Evolutionary conservation across 805 yeast genomes (phyloP).

Genomic region (Myxozyma mucilagina): DNA sequence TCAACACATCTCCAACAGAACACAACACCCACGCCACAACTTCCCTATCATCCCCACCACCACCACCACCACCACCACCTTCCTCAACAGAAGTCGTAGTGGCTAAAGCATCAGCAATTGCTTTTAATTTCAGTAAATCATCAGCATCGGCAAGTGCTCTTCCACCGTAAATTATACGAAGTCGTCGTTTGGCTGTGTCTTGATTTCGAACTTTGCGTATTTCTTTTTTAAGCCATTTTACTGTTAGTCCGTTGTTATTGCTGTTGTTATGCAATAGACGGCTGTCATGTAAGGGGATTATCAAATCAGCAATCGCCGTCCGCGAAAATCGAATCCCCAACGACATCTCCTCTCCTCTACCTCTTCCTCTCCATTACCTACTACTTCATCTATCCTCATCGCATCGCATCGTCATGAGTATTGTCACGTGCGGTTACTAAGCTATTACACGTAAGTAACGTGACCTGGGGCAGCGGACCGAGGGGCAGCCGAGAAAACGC

Average conservation of each 20-base stretch:
- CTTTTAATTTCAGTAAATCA: slow-evolving; percentile 56
- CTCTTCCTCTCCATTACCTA: too few relatives aligned
- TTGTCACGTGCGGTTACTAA: background rate
- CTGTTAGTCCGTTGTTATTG: too few relatives aligned
- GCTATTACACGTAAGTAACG: background rate
- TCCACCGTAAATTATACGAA: slow-evolving; percentile 70
- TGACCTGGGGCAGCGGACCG: background rate
- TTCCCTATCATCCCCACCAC: slow-evolving; percentile 15
- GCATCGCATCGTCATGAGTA: background rate
- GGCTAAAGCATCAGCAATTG: too few relatives aligned
- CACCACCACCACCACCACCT: slow-evolving; percentile 17
- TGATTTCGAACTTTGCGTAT: slow-evolving; percentile 45
- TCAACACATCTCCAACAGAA: slow-evolving; percentile 66
- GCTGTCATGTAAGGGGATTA: slow-evolving; percentile 44
- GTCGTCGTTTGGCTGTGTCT: slow-evolving; percentile 48
- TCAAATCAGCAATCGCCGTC: slow-evolving; percentile 46
- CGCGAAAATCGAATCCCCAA: slow-evolving; percentile 50
- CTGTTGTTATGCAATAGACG: too few relatives aligned
- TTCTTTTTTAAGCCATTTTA: slow-evolving; percentile 45
- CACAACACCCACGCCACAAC: slow-evolving; percentile 69
- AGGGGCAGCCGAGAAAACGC: slow-evolving; percentile 3
- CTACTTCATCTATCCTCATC: background rate
- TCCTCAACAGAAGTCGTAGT: too few relatives aligned
- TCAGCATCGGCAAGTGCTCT: slow-evolving; percentile 59
- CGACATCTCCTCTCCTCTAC: slow-evolving; percentile 16